Percentiles rank a stretch among this genome's conserved stretches.
Evolutionary conservation across 169 alveolate species (phyloP).

Genomic region (Babesia gibsoni): DNA sequence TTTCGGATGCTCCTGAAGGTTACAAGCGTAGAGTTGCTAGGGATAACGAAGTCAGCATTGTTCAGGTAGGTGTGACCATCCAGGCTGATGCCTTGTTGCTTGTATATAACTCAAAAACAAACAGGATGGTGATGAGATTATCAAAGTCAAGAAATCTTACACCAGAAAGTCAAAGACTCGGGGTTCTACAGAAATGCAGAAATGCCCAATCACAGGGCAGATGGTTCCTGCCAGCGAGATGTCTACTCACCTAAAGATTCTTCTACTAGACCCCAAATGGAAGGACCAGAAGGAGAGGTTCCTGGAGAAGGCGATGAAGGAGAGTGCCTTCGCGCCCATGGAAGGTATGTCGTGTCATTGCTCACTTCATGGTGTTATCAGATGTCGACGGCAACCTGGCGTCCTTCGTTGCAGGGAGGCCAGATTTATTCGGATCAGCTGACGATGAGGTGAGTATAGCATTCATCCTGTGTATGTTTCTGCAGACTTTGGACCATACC

Average conservation of each 20-base stretch:
- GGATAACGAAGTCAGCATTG: slow-evolving; percentile 46
- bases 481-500: slow-evolving; percentile 13
- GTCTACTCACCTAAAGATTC: slow-evolving; percentile 90
- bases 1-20: slow-evolving; percentile 48
- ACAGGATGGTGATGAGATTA: slow-evolving; percentile 79
- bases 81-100: neutral
- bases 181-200: slow-evolving; percentile 76
- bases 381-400: slow-evolving; percentile 85
- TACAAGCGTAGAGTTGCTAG: slow-evolving; percentile 26
- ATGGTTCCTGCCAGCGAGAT: slow-evolving; percentile 88
- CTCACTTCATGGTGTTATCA: neutral
- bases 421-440: slow-evolving; percentile 89
- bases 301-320: slow-evolving; percentile 84
- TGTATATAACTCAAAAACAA: slow-evolving; percentile 7
- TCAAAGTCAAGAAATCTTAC: slow-evolving; percentile 79
- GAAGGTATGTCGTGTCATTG: slow-evolving; percentile 48
- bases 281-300: slow-evolving; percentile 87
- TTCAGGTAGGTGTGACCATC: slow-evolving; percentile 9
- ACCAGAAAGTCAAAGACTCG: slow-evolving; percentile 72
- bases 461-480: slow-evolving; percentile 37
- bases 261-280: slow-evolving; percentile 96
- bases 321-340: slow-evolving; percentile 82
- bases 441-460: slow-evolving; percentile 80
- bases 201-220: slow-evolving; percentile 94
- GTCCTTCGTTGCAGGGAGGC: slow-evolving; percentile 84